phyloP scores from a whole-genome alignment of 2,329 filamentous ascomycete genomes.

The Spiromastix sp. region DNA sequence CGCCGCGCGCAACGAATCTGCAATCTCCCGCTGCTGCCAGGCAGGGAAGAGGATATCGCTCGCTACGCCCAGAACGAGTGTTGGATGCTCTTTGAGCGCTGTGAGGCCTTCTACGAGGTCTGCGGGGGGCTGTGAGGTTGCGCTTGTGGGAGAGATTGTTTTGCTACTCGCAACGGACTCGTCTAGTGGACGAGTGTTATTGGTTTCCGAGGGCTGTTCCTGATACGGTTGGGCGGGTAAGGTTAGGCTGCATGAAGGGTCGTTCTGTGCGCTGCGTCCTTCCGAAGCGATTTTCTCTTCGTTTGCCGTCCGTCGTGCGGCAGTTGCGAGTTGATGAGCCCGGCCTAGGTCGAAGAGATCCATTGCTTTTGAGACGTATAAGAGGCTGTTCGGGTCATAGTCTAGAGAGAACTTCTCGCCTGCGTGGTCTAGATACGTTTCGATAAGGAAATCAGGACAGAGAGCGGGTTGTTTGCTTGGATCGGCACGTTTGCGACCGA shows the following conservation, averaged over 20 bases:
- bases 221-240: slow-evolving; percentile 76
- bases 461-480: slow-evolving; percentile 75
- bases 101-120: slow-evolving; percentile 71
- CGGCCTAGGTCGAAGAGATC: slow-evolving; percentile 87
- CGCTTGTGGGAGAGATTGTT: not conserved
- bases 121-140: slow-evolving; percentile 37
- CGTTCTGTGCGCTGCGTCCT: slow-evolving; percentile 20
- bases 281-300: slow-evolving; percentile 46
- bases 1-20: slow-evolving; percentile 63
- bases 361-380: slow-evolving; percentile 99
- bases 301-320: slow-evolving; percentile 51
- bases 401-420: slow-evolving; percentile 97
- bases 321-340: slow-evolving; percentile 55
- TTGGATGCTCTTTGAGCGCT: slow-evolving; percentile 62
- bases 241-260: slow-evolving; percentile 63
- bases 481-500: slow-evolving; percentile 79
- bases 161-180: slow-evolving; percentile 15
- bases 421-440: slow-evolving; percentile 95
- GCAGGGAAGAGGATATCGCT: slow-evolving; percentile 96
- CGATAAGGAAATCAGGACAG: slow-evolving; percentile 95
- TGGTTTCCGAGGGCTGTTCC: slow-evolving; percentile 58
- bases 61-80: slow-evolving; percentile 84
- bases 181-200: slow-evolving; percentile 25
- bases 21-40: slow-evolving; percentile 95
- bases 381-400: slow-evolving; percentile 87